A percentile compares a stretch with the other conserved stretches of the same genome.
These are phyloP conservation scores for Mollisia scopiformis DNA, from an alignment of 2,329 filamentous ascomycete species.

Conservation along the genomic window DNA sequence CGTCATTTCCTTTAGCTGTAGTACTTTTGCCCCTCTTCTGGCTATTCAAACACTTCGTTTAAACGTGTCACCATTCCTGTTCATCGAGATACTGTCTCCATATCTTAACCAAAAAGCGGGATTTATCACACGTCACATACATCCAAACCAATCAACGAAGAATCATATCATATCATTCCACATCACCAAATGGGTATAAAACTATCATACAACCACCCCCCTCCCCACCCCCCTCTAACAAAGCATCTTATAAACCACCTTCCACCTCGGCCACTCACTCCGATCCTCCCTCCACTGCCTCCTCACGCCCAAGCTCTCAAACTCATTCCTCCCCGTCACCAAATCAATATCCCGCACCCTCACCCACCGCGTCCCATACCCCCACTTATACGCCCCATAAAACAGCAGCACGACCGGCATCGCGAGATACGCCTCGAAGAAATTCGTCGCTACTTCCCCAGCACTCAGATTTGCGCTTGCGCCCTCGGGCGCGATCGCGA, in stretches of 20 bases:
- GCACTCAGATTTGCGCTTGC: conserved; percentile 46
- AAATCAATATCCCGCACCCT: conserved; percentile 78
- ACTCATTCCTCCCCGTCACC: conserved; percentile 80
- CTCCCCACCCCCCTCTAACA: too few relatives aligned
- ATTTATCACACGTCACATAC: too few relatives aligned
- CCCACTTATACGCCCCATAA: conserved; percentile 79
- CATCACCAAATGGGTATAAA: too few relatives aligned
- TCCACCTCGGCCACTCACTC: conserved; percentile 74
- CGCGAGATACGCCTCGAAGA: conserved; percentile 75
- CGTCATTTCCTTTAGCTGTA: too few relatives aligned
- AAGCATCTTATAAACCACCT: conserved; percentile 72
- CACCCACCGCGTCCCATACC: conserved; percentile 70
- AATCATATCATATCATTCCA: neutral
- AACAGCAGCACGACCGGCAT: conserved; percentile 68
- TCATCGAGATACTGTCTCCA: too few relatives aligned
- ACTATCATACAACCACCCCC: too few relatives aligned
- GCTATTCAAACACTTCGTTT: too few relatives aligned
- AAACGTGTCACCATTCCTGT: too few relatives aligned
- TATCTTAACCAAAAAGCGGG: too few relatives aligned
- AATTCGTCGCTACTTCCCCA: conserved; percentile 57
- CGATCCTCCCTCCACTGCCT: conserved; percentile 79
- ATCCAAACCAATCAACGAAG: too few relatives aligned
- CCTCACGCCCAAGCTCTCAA: conserved; percentile 77
- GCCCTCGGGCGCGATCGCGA: conserved; percentile 74
- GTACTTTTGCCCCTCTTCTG: too few relatives aligned